phyloP scores from a whole-genome alignment of 1,139 yeast species.

The Magnusiomyces tetraspermus region DNA sequence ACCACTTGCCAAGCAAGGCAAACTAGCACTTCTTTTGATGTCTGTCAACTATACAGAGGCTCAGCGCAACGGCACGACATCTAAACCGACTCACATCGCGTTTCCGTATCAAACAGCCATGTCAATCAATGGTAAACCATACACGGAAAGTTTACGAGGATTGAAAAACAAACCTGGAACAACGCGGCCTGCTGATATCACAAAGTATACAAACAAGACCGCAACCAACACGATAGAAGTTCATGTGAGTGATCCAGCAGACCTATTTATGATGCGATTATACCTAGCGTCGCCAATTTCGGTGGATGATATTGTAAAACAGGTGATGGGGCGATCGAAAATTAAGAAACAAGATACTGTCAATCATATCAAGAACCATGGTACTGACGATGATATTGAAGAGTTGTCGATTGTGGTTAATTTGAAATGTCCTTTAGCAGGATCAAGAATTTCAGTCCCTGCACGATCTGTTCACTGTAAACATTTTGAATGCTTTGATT shows the following conservation, averaged over 20 bases:
- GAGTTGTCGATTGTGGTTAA: constrained; percentile 31
- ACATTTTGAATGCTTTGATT: constrained; percentile 38
- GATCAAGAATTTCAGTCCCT: constrained; percentile 32
- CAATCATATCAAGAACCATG: constrained; percentile 20
- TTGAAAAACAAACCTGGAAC: constrained; percentile 34
- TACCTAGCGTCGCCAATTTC: constrained; percentile 22
- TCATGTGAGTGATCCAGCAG: constrained; percentile 17
- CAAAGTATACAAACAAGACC: constrained; percentile 17
- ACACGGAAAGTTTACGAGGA: constrained; percentile 21
- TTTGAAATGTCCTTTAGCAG: constrained; percentile 34
- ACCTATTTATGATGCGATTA: constrained; percentile 23
- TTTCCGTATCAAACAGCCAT: neutral
- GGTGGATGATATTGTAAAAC: constrained; percentile 22
- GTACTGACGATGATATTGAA: constrained; percentile 34
- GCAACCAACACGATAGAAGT: constrained; percentile 23
- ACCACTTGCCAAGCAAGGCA: neutral
- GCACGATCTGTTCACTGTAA: constrained; percentile 32
- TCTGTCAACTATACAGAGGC: constrained; percentile 3
- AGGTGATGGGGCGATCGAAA: constrained; percentile 24
- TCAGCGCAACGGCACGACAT: neutral
- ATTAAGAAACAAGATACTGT: constrained; percentile 26
- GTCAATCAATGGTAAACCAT: constrained; percentile 32
- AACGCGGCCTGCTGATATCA: constrained; percentile 34
- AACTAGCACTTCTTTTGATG: constrained; percentile 1
- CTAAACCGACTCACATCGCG: neutral